A percentile compares a stretch with the other conserved stretches of the same genome.
These are phyloP conservation scores for Cladosporium sp. DNA, from an alignment of 2,329 filamentous ascomycete species.

Conservation along the genomic window DNA sequence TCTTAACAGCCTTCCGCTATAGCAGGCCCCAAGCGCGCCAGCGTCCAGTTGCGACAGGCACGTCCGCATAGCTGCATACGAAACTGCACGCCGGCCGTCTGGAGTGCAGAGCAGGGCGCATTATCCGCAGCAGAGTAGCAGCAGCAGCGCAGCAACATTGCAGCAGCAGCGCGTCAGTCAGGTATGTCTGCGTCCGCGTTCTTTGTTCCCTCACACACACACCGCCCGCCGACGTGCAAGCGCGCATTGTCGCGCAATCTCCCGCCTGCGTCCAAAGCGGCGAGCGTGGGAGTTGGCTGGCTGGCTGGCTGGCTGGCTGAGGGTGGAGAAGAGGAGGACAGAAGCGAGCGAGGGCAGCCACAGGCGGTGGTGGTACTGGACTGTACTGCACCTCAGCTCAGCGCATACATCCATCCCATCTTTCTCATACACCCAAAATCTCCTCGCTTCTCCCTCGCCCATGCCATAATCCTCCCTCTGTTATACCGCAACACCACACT, in stretches of 20 bases:
- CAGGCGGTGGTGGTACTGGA: background rate
- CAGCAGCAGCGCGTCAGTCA: slow-evolving; percentile 11
- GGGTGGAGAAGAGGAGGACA: background rate
- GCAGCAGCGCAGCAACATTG: background rate
- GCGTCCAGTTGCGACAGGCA: slow-evolving; percentile 1
- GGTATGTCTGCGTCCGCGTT: slow-evolving; percentile 8
- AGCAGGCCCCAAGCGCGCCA: slow-evolving; percentile 3
- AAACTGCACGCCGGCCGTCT: background rate
- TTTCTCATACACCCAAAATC: background rate
- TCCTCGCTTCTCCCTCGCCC: too few species aligned
- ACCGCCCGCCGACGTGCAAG: slow-evolving; percentile 2
- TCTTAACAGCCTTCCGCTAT: slow-evolving; percentile 6
- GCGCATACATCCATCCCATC: background rate
- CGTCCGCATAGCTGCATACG: slow-evolving; percentile 17
- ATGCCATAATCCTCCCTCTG: background rate
- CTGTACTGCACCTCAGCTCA: background rate
- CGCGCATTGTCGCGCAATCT: slow-evolving; percentile 12
- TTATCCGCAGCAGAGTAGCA: background rate
- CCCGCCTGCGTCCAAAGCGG: background rate
- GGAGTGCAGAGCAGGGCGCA: slow-evolving; percentile 4
- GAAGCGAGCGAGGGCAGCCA: background rate
- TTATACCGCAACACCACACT: background rate
- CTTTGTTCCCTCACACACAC: slow-evolving; percentile 17
- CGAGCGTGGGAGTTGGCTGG: background rate
- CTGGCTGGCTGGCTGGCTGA: background rate